Conservation (phyloP, 805 yeast genomes). For the Candida ficus region DNA sequence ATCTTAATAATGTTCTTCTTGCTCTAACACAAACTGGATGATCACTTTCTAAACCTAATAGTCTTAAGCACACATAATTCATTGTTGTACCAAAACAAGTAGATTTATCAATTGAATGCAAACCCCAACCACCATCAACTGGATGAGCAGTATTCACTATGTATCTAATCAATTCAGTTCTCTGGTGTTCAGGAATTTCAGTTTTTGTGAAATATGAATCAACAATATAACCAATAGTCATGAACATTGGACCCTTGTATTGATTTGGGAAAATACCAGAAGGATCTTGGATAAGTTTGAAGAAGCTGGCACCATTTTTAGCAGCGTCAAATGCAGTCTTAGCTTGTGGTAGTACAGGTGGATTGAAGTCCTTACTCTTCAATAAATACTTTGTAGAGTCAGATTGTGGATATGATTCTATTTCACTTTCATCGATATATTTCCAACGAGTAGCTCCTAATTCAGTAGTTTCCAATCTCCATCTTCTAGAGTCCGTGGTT, state of each 20-base stretch:
- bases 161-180: conserved; percentile 73
- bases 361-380: conserved; percentile 32
- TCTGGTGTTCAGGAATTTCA: conserved; percentile 60
- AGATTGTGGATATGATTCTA: conserved; percentile 43
- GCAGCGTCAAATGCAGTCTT: conserved; percentile 56
- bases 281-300: conserved; percentile 62
- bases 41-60: conserved; percentile 67
- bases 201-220: conserved; percentile 65
- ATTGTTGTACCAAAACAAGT: conserved; percentile 93
- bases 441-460: conserved; percentile 84
- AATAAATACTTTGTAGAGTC: conserved; percentile 52
- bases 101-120: conserved; percentile 86
- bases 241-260: conserved; percentile 97
- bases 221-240: conserved; percentile 84
- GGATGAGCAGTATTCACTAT: conserved; percentile 92
- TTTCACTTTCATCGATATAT: conserved; percentile 41
- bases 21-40: conserved; percentile 82
- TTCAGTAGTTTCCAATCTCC: conserved; percentile 70
- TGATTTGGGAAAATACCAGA: conserved; percentile 90
- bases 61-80: conserved; percentile 76
- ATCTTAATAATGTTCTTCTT: conserved; percentile 53
- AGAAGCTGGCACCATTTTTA: conserved; percentile 67
- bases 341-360: conserved; percentile 32
- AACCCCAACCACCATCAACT: conserved; percentile 99
- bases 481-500: conserved; percentile 59